Evolutionary conservation across 1,284 basidiomycete genomes (phyloP), one percentile per base, ranked within the genome.

Genomic region (Vanrija humicola): DNA sequence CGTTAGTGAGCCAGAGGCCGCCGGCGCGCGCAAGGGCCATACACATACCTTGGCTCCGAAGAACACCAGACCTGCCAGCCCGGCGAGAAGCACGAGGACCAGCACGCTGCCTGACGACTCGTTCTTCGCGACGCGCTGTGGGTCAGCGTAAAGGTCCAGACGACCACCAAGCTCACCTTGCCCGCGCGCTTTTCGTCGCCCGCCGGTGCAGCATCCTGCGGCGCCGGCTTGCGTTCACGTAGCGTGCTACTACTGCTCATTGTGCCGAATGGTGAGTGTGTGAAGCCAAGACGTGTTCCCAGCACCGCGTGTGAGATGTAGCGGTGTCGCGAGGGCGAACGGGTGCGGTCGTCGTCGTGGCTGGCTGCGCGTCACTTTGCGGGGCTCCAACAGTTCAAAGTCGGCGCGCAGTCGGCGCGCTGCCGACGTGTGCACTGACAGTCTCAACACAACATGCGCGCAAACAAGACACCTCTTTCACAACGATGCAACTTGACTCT

Each of bases 191-290:
- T 34, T 15, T 34, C 34, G 14, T 34, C 34, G 14, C 6, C 34
- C 14, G 34, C 34, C 14, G 34, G 2, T 5, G 34, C 34, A 2
- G 34, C 9, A 10, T 12, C 14, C 34, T 8, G 12, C 34, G 34
- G 9, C 34, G 34, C 34, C 29, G 47, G 47, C 25, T 49, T 49
- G 23, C 48, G 48, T 25, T 49, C 39, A 23, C 48, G 48, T 12
- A 43, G 39, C 7, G 48, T 43, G 14, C 14, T 34, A 15, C 14
- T 34, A 15, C 34, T 34, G 48, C 48, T 49, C 48, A 49, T 49
- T 23, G 26, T 48, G 10, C 10, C 28, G 28, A 28, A 10, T 28
- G 10, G 28, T 21, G 43, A 8, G 16, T 45, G 25, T 34, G 34
- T 34, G 34, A 34, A 34, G 34, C 34, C 34, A 34, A 34, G 34